These are phyloP conservation scores for Candida sp. DNA, from an alignment of 1,139 yeast genomes.

Conservation along the genomic window DNA sequence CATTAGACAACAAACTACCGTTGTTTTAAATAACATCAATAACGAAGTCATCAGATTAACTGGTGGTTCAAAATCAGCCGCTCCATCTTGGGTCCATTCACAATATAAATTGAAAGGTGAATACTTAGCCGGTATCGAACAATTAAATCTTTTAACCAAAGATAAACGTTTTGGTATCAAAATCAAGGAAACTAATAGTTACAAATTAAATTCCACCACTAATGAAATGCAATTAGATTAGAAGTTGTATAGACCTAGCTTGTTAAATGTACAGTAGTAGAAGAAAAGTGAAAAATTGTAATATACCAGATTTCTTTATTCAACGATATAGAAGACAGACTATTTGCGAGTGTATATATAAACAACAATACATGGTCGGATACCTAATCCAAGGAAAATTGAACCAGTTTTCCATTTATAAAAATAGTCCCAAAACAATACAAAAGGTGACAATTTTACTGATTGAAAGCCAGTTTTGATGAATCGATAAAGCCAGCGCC, in stretches of 20 bases:
- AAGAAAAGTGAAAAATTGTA: no score
- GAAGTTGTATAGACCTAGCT: background rate
- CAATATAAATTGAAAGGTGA: slow-evolving; percentile 50
- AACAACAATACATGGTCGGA: no score
- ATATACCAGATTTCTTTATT: no score
- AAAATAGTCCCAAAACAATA: no score
- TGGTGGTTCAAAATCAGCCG: slow-evolving; percentile 66
- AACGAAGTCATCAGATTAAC: slow-evolving; percentile 69
- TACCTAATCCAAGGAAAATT: no score
- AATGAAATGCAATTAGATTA: slow-evolving; percentile 39
- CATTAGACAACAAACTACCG: slow-evolving; percentile 78
- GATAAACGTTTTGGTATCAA: slow-evolving; percentile 67
- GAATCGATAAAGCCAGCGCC: no score
- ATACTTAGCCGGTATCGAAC: slow-evolving; percentile 46
- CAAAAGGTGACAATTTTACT: background rate
- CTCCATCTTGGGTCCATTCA: slow-evolving; percentile 89
- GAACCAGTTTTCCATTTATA: no score
- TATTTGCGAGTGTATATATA: background rate
- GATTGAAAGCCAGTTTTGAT: no score
- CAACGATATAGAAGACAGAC: no score
- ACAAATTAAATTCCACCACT: slow-evolving; percentile 24
- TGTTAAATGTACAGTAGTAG: background rate
- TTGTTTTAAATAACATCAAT: slow-evolving; percentile 29
- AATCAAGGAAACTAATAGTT: slow-evolving; percentile 60
- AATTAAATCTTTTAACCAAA: slow-evolving; percentile 55